phyloP scores from a whole-genome alignment of 257 asterid species.

The Solanum chilense region DNA sequence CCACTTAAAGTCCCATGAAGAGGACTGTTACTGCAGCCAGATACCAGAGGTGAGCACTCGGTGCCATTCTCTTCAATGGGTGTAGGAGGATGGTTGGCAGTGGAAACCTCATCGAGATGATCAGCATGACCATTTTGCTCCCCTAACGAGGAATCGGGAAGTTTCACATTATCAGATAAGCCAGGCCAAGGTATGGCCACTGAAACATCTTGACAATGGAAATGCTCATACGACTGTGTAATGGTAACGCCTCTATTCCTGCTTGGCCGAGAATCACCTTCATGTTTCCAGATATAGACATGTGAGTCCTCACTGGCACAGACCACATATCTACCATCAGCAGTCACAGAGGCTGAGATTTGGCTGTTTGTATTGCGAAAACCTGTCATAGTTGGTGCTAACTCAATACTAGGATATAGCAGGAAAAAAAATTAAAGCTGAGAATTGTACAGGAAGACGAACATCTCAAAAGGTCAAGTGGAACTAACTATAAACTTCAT shows the following conservation, averaged over 20 bases:
- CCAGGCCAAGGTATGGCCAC: slow-evolving; percentile 98
- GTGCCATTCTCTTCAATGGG: slow-evolving; percentile 47
- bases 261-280: slow-evolving; percentile 67
- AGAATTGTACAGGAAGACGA: neutral
- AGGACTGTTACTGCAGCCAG: slow-evolving; percentile 50
- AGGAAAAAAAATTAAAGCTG: neutral
- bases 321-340: slow-evolving; percentile 72
- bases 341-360: slow-evolving; percentile 80
- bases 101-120: slow-evolving; percentile 31
- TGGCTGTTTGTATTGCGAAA: slow-evolving; percentile 85
- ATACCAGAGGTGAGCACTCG: slow-evolving; percentile 37
- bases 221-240: slow-evolving; percentile 69
- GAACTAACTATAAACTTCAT: neutral
- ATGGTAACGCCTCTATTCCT: slow-evolving; percentile 69
- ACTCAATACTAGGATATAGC: neutral
- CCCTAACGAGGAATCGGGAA: slow-evolving; percentile 23
- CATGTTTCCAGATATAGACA: slow-evolving; percentile 93
- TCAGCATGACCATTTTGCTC: slow-evolving; percentile 27
- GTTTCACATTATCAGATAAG: slow-evolving; percentile 31
- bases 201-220: slow-evolving; percentile 89
- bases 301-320: slow-evolving; percentile 94
- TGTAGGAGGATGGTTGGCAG: slow-evolving; percentile 47
- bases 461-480: neutral
- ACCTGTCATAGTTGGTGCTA: slow-evolving; percentile 34
- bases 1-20: slow-evolving; percentile 38